Evolutionary conservation across 192 early-diverging fungal species (phyloP).

Genomic region (Diversispora eburnea): DNA sequence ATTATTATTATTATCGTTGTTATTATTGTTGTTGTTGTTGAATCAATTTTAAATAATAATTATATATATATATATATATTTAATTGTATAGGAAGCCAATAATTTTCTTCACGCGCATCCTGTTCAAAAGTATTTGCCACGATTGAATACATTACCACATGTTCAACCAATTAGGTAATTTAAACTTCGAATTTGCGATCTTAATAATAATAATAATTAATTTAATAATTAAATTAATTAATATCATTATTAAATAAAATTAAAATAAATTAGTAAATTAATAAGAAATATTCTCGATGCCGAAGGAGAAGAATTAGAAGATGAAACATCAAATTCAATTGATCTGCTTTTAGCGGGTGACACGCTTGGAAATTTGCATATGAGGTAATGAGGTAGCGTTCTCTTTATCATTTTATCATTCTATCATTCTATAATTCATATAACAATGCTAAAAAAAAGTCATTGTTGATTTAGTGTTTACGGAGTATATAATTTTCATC

Average conservation of each 20-base stretch:
- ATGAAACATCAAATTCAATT: conserved; percentile 15
- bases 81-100: not conserved
- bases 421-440: too few relatives aligned
- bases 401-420: too few relatives aligned
- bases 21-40: too few relatives aligned
- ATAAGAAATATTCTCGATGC: conserved; percentile 1
- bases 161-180: conserved; percentile 23
- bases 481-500: conserved; percentile 29
- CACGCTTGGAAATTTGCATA: conserved; percentile 27
- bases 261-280: conserved; percentile 10
- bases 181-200: not conserved
- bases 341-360: conserved; percentile 31
- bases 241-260: not conserved
- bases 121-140: conserved; percentile 20
- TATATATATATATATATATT: not conserved
- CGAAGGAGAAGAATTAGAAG: conserved; percentile 12
- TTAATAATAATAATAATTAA: not conserved
- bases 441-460: not conserved
- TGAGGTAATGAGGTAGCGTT: conserved; percentile 8
- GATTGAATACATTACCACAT: conserved; percentile 17
- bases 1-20: too few relatives aligned
- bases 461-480: conserved; percentile 24
- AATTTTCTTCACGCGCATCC: conserved; percentile 12
- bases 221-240: not conserved
- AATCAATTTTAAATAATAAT: too few relatives aligned